Percentiles rank a stretch among this genome's conserved stretches.
Conservation (phyloP, 352 stramenopile genomes). For the Halophytophthora batemanensis region DNA sequence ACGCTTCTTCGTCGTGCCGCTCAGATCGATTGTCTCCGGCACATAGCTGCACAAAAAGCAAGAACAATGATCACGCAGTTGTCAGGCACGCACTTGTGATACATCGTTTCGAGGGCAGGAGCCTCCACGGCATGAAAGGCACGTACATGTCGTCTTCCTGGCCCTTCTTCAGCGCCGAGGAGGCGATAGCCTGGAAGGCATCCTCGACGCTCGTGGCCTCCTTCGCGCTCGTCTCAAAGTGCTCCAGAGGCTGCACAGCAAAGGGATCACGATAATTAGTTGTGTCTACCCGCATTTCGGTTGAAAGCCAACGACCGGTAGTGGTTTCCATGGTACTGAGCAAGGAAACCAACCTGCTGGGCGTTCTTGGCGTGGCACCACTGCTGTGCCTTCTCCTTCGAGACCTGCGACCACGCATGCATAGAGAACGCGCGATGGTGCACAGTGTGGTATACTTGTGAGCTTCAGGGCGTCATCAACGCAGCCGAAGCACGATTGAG, state of each 20-base stretch:
- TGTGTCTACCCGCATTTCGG: background rate
- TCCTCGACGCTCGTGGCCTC: conserved; percentile 96
- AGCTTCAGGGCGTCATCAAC: background rate
- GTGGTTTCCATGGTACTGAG: background rate
- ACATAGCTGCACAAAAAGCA: conserved; percentile 49
- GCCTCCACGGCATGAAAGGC: background rate
- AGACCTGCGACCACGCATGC: conserved; percentile 36
- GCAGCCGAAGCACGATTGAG: background rate
- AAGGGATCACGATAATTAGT: background rate
- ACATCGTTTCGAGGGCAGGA: background rate
- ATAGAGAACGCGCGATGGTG: too few species aligned
- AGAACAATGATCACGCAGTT: conserved; percentile 5
- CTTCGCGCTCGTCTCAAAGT: conserved; percentile 98
- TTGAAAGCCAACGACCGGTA: too few species aligned
- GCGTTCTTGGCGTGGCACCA: conserved; percentile 91
- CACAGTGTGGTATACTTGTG: background rate
- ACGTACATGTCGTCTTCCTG: conserved; percentile 86
- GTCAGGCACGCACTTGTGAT: background rate
- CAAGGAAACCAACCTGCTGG: conserved; percentile 36
- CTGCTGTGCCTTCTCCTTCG: conserved; percentile 87
- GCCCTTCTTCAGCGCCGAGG: conserved; percentile 83
- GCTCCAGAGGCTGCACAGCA: conserved; percentile 79
- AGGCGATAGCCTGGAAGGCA: conserved; percentile 93
- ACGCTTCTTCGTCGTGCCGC: conserved; percentile 60
- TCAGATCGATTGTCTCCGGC: conserved; percentile 84